Evolutionary conservation across 495 filamentous ascomycete genomes (phyloP), one percentile per base, ranked within the genome.

Genomic region (Sordaria brevicollis): DNA sequence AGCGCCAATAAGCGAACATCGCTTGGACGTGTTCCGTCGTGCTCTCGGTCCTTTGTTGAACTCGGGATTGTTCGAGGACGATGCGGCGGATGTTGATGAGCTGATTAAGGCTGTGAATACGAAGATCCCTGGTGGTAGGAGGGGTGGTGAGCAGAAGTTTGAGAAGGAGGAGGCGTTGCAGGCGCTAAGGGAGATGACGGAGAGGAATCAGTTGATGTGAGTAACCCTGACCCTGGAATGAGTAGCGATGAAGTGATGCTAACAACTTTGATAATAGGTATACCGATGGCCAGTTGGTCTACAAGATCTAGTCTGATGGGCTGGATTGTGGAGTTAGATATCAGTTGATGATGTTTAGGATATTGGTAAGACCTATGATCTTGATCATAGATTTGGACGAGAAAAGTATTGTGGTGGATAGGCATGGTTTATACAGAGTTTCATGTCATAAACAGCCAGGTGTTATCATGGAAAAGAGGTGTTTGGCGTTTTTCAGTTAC

Each of bases 181-280:
- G 78, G 94, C 92, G 66, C 78, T 99, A 74, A 84, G 85, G 78
- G 86, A 81, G 75, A 90, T 99, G 92, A 89, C 91, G 70, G 89
- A 90, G 57, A 82, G 84, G 78, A 97, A 97, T 76, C 87, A 92
- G 82, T 89, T 99, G 79, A 98, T 98, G 96, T 97, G 81, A 89
- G 92, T 90, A 25, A 21, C 71, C 37, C 57, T 17, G 29, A 49
- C 36, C 62, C 72, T n/a, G 15, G 19, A 31, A n/a, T 25, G 25
- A 37, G 38, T 31, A 38, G 36, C 25, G 38, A 31, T n/a, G 31
- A 54, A 65, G 2, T 17, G 10, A 39, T 75, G 67, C 77, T 83
- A 74, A 83, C 71, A 13, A 19, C n/a, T 49, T 35, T 66, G 6
- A 19, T 21, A 25, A 19, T 68, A 85, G 83, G 83, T 84, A 79